A percentile compares a stretch with the other conserved stretches of the same genome.
phyloP scores from a whole-genome alignment of 1,139 yeast genomes.

The Candida smagusa region DNA sequence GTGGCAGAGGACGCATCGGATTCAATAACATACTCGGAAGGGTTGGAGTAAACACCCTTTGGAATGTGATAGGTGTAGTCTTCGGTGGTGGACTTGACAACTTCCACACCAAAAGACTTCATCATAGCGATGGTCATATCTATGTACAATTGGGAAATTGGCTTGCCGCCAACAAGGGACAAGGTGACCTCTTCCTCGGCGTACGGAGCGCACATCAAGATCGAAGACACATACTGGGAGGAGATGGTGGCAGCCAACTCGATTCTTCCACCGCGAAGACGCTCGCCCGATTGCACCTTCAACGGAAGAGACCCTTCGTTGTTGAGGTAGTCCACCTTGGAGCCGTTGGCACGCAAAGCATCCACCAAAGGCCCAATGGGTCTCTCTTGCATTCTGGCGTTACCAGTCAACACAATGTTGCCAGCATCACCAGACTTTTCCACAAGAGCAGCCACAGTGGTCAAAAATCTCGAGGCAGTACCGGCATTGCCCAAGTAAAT shows the following conservation, averaged over 20 bases:
- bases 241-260: conserved; percentile 95
- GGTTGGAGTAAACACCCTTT: conserved; percentile 73
- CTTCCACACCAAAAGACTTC: conserved; percentile 83
- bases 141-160: conserved; percentile 91
- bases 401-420: conserved; percentile 77
- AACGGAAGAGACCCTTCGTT: conserved; percentile 84
- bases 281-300: conserved; percentile 63
- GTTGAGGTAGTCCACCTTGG: conserved; percentile 67
- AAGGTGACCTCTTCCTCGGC: conserved; percentile 86
- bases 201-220: conserved; percentile 97
- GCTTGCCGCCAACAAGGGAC: conserved; percentile 91
- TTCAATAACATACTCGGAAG: conserved; percentile 82
- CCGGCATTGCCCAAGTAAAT: conserved; percentile 96
- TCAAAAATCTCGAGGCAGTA: conserved; percentile 92
- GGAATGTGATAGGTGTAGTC: conserved; percentile 89
- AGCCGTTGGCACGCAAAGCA: conserved; percentile 80
- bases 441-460: conserved; percentile 86
- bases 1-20: conserved; percentile 99
- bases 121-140: conserved; percentile 98
- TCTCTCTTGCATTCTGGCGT: conserved; percentile 95
- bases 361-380: conserved; percentile 97
- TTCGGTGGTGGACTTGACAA: conserved; percentile 67
- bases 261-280: conserved; percentile 85
- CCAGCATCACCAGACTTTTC: conserved; percentile 32
- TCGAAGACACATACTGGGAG: conserved; percentile 94